Percentiles rank a stretch among this genome's conserved stretches.
phyloP scores from a whole-genome alignment of 257 asterid species.

The Solanum appendiculatum region DNA sequence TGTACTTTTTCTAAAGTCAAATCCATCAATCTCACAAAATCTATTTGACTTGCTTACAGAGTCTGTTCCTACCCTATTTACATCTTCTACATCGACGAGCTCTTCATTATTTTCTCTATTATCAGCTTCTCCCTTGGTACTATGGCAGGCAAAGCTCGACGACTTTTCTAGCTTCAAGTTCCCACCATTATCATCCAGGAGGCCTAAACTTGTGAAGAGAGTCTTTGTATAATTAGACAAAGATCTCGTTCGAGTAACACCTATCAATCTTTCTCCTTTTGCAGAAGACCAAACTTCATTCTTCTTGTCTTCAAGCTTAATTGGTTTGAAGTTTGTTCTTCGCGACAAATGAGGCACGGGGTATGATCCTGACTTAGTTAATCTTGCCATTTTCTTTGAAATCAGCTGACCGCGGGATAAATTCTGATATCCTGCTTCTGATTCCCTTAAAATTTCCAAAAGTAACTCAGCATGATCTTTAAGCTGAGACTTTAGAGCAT shows the following conservation, averaged over 20 bases:
- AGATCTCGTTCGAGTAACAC: conserved; percentile 2
- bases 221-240: background rate
- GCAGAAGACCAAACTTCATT: conserved; percentile 56
- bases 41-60: background rate
- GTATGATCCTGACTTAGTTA: conserved; percentile 61
- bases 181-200: background rate
- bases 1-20: background rate
- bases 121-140: background rate
- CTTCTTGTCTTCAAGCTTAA: conserved; percentile 55
- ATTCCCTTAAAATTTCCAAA: conserved; percentile 18
- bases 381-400: conserved; percentile 15
- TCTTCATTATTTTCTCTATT: background rate
- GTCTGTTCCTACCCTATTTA: background rate
- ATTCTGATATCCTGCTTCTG: conserved; percentile 20
- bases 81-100: background rate
- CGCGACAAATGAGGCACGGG: conserved; percentile 29
- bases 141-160: background rate
- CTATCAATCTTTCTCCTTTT: conserved; percentile 12
- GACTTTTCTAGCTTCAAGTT: conserved; percentile 3
- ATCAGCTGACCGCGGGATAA: conserved; percentile 20
- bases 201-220: conserved; percentile 9
- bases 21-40: background rate
- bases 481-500: conserved; percentile 21
- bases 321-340: conserved; percentile 38
- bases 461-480: conserved; percentile 44